Base-by-base conservation (phyloP, 768 basidiomycete genomes). In the Trametes sanguinea region DNA sequence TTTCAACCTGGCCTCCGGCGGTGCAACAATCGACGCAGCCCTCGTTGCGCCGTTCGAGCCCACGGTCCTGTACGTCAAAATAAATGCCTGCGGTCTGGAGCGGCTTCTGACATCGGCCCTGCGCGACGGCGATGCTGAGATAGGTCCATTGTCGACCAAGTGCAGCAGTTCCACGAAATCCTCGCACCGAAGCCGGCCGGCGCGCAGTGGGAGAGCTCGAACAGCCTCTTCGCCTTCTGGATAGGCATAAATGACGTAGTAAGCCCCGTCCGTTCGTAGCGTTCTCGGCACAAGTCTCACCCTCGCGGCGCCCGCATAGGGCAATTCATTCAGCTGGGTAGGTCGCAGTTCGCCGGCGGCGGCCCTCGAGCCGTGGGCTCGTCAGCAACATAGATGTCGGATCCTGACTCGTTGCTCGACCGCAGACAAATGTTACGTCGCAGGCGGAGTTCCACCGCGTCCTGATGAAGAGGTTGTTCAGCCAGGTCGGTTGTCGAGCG, bases 321-420 rank as follows among this genome's bases (percentile, higher is more conserved):
- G 80, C 40, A 80, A 82, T 63, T 80, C 81, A 0, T 82, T 75
- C 53, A 67, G 66, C 33, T 83, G 80, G 80, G 83, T 82, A 59
- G 17, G 76, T 43, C n/a, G 11, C 14, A 14, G 16, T 40, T 37
- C 16, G 22, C 51, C 27, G 22, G 50, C 46, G 52, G 66, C 50
- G 61, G 40, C 52, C 32, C 30, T 60, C 39, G 13, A 17, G 45
- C 32, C 43, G 45, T 22, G 13, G 10, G 22, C 39, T 57, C 14
- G 47, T 56, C 43, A 17, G 43, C 7, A 16, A 30, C 14, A 43
- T 16, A 14, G 48, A 30, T 45, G 14, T 33, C 48, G 32, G 50
- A 39, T 51, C 32, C 29, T 48, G 37, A 46, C 45, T 39, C 16
- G 62, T 22, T 22, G 40, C 52, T 17, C 32, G 35, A 35, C 50